Percentiles rank a stretch among this genome's conserved stretches.
These are phyloP conservation scores for Aspergillus clavatus DNA, from an alignment of 2,329 filamentous ascomycete genomes.

Conservation along the genomic window DNA sequence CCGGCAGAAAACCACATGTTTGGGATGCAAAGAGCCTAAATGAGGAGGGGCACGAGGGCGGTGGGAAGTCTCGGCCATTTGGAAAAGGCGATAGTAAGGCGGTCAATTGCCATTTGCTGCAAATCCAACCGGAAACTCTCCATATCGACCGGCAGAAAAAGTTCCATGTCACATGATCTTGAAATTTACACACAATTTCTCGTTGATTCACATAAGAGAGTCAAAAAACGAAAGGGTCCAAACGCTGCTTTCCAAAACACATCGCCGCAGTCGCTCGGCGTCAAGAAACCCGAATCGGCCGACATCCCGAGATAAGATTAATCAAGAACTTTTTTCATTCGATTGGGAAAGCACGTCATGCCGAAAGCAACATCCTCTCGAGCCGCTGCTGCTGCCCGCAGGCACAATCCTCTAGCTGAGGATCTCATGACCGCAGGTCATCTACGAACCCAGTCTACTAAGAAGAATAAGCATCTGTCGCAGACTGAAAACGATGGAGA, in stretches of 20 bases:
- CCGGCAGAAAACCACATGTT: slow-evolving; percentile 9
- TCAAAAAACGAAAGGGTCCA: neutral
- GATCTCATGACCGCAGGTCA: slow-evolving; percentile 70
- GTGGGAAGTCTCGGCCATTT: slow-evolving; percentile 1
- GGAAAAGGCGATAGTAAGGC: slow-evolving; percentile 2
- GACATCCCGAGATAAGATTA: neutral
- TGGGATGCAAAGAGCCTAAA: no score
- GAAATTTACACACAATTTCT: slow-evolving; percentile 32
- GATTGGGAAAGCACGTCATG: slow-evolving; percentile 50
- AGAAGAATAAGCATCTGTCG: slow-evolving; percentile 63
- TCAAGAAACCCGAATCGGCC: neutral
- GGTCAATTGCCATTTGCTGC: slow-evolving; percentile 11
- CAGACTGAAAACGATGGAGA: slow-evolving; percentile 51
- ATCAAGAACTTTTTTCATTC: neutral
- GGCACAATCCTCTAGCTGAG: slow-evolving; percentile 87
- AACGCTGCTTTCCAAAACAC: neutral
- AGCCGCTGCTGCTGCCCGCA: slow-evolving; percentile 55
- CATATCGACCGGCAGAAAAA: slow-evolving; percentile 30
- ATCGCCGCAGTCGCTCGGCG: neutral
- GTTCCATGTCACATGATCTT: slow-evolving; percentile 28
- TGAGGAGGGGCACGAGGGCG: slow-evolving; percentile 10
- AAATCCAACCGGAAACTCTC: slow-evolving; percentile 12
- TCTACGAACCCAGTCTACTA: slow-evolving; percentile 67
- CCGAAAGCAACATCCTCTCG: slow-evolving; percentile 66
- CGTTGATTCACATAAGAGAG: slow-evolving; percentile 9